Evolutionary conservation across 2,329 filamentous ascomycete genomes (phyloP).

Genomic region (Endoconidiophora laricicola): DNA sequence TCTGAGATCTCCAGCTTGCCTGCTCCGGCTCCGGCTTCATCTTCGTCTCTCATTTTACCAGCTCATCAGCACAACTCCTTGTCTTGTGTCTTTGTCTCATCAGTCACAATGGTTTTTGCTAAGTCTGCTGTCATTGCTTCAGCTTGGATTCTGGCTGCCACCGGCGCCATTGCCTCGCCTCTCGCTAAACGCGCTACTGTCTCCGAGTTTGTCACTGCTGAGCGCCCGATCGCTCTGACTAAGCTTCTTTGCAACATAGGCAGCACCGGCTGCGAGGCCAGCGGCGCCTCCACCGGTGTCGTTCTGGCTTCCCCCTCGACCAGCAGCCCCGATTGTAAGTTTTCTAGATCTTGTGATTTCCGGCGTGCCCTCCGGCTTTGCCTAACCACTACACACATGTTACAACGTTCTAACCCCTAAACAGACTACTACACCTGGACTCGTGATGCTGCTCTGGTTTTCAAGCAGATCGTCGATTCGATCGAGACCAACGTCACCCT

Average conservation of each 20-base stretch:
- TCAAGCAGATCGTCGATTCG: conserved; percentile 54
- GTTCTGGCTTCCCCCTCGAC: conserved; percentile 42
- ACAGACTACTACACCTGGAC: conserved; percentile 68
- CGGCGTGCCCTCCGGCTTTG: conserved; percentile 3
- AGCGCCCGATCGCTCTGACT: conserved; percentile 34
- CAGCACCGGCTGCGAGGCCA: conserved; percentile 31
- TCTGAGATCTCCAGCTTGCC: conserved; percentile 6
- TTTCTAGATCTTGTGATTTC: neutral
- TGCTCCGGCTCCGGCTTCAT: neutral
- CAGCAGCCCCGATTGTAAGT: conserved; percentile 37
- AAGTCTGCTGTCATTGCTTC: conserved; percentile 10
- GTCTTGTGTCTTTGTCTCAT: neutral
- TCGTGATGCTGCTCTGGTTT: conserved; percentile 52
- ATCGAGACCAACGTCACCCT: conserved; percentile 31
- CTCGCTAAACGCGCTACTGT: conserved; percentile 17
- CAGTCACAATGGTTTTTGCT: conserved; percentile 11
- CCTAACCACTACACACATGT: neutral
- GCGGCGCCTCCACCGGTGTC: conserved; percentile 31
- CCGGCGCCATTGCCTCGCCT: conserved; percentile 9
- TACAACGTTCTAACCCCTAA: neutral
- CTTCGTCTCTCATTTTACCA: neutral
- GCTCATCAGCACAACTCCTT: conserved; percentile 1
- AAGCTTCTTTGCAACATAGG: conserved; percentile 45
- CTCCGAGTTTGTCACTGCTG: conserved; percentile 34
- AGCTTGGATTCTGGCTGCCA: conserved; percentile 11